Conservation (phyloP, 1,284 basidiomycete species). For the Porodaedalea pini region DNA sequence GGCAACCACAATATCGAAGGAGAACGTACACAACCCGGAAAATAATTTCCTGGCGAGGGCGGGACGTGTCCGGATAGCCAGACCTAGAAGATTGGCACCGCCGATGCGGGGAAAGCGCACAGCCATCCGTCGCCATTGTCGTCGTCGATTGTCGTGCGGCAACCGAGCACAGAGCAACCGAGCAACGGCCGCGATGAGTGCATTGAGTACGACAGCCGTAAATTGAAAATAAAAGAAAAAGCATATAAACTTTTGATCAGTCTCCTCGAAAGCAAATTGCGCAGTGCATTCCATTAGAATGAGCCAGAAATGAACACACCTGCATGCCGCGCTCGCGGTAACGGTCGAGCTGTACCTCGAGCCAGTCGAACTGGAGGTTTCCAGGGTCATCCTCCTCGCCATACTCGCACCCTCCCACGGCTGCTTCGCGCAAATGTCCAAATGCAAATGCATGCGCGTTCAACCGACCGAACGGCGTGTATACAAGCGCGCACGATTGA, state of each 20-base stretch:
- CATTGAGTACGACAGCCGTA: no score
- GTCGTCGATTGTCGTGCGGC: conserved; percentile 5
- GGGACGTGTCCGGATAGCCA: conserved; percentile 68
- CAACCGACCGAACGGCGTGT: background rate
- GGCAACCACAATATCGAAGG: background rate
- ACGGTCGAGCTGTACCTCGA: conserved; percentile 77
- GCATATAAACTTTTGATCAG: conserved; percentile 13
- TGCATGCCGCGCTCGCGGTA: conserved; percentile 79
- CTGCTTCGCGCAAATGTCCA: conserved; percentile 30
- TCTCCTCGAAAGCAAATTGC: background rate
- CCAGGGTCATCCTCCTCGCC: conserved; percentile 68
- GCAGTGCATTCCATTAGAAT: background rate
- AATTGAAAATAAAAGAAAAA: conserved; percentile 17
- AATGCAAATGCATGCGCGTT: background rate
- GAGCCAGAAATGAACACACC: conserved; percentile 35
- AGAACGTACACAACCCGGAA: conserved; percentile 73
- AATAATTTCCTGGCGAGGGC: conserved; percentile 79
- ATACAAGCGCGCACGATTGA: background rate
- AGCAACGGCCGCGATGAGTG: background rate
- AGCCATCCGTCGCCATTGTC: conserved; percentile 1
- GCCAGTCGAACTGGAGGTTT: conserved; percentile 85
- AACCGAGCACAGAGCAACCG: conserved; percentile 1
- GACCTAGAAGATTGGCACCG: conserved; percentile 36
- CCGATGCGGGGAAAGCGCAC: conserved; percentile 2
- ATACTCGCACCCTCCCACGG: conserved; percentile 67